These are phyloP conservation scores for Metschnikowia gelsemii DNA, from an alignment of 805 yeast species.

Conservation along the genomic window DNA sequence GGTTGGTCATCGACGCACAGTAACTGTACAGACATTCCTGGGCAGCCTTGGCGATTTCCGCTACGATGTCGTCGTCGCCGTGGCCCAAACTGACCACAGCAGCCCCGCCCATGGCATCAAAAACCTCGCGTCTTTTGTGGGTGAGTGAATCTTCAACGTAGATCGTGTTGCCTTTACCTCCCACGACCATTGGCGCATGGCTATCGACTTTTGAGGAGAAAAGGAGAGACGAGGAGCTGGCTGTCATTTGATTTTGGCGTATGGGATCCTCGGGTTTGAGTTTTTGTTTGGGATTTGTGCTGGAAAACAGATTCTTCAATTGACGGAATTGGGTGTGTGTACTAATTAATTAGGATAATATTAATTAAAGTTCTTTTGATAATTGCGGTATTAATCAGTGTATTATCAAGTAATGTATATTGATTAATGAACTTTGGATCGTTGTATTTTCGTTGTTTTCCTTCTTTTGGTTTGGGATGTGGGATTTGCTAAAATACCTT, in stretches of 20 bases:
- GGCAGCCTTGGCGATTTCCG: conserved; percentile 18
- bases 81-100: conserved; percentile 21
- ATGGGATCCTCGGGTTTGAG: no score
- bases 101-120: conserved; percentile 22
- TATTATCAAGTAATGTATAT: no score
- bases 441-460: no score
- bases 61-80: conserved; percentile 17
- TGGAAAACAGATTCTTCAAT: no score
- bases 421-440: no score
- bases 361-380: no score
- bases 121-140: conserved; percentile 13
- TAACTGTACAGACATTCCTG: conserved; percentile 15
- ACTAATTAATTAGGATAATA: no score
- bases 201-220: conserved; percentile 18
- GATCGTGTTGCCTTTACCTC: conserved; percentile 18
- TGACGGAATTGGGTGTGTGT: no score
- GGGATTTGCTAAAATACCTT: no score
- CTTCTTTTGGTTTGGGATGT: no score
- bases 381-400: no score
- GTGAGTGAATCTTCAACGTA: conserved; percentile 17
- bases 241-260: conserved; percentile 11
- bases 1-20: conserved; percentile 19
- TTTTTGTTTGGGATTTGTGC: neutral
- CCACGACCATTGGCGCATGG: conserved; percentile 20
- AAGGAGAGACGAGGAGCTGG: conserved; percentile 14